Conservation (phyloP, 208 protist species). For the Trypanosoma boissoni region DNA sequence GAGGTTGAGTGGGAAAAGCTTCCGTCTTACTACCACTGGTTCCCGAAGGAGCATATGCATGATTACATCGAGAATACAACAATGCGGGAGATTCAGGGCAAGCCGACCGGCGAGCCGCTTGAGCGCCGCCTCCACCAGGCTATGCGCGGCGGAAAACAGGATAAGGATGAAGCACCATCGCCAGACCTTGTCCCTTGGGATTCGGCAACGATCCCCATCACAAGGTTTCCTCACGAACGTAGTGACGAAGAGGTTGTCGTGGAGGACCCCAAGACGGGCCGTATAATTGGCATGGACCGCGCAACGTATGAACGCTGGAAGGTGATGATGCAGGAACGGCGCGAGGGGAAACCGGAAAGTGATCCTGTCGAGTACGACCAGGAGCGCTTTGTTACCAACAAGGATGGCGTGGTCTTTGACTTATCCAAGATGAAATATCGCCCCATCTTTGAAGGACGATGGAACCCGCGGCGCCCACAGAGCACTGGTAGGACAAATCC, state of each 20-base stretch:
- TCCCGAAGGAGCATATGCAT: slow-evolving; percentile 79
- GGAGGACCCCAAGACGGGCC: slow-evolving; percentile 84
- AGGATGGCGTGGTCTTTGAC: slow-evolving; percentile 84
- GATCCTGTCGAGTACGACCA: slow-evolving; percentile 89
- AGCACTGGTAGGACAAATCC: slow-evolving; percentile 84
- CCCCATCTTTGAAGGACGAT: slow-evolving; percentile 82
- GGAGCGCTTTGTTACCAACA: slow-evolving; percentile 87
- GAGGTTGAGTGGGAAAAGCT: slow-evolving; percentile 82
- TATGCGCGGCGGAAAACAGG: slow-evolving; percentile 19
- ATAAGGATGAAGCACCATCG: slow-evolving; percentile 50
- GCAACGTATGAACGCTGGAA: slow-evolving; percentile 82
- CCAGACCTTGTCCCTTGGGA: slow-evolving; percentile 79
- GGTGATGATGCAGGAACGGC: slow-evolving; percentile 82
- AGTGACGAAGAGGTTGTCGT: slow-evolving; percentile 86
- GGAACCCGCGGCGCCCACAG: slow-evolving; percentile 76
- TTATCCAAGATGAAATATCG: slow-evolving; percentile 87
- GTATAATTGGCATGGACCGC: slow-evolving; percentile 85
- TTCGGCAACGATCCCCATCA: slow-evolving; percentile 80
- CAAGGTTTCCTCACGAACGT: slow-evolving; percentile 81
- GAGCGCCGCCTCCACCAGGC: slow-evolving; percentile 48
- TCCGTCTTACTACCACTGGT: slow-evolving; percentile 90
- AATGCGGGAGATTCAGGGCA: slow-evolving; percentile 71
- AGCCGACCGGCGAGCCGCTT: slow-evolving; percentile 47
- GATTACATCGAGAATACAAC: slow-evolving; percentile 90
- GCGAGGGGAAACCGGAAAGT: slow-evolving; percentile 53